Evolutionary conservation across 306 rosid genomes (phyloP), one percentile per base, ranked within the genome.

Genomic region (Vigna unguiculata): DNA sequence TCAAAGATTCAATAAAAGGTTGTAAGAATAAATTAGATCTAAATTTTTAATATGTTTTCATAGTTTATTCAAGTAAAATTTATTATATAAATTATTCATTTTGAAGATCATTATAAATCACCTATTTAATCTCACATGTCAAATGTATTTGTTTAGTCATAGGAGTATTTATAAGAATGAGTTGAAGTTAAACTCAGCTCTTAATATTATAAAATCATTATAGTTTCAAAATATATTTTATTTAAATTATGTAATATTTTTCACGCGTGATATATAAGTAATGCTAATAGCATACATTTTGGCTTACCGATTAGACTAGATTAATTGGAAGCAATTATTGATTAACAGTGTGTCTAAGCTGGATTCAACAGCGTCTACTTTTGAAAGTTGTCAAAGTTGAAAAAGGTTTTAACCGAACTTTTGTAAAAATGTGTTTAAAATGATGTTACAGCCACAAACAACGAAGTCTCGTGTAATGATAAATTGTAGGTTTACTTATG

Each of bases 381-480:
- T 64, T 6, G 20, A 76, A 64, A 72, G 43, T 68, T 73, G 48
- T 55, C 47, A 67, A 73, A 67, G 69, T 77, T 74, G 16, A 57
- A 80, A 15, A 28, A 28, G 36, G 11, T 68, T 69, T 79, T 28
- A 48, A 17, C 45, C 9, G 15, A 30, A n/a, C 72, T 55, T 75
- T 59, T 48, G 14, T 2, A 17, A 80, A 49, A 51, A 71, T 34
- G 53, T 2, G 12, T 52, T 65, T 48, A 48, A 41, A 48, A 16
- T 61, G 79, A 76, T 48, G 83, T 77, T 76, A 72, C 77, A 51
- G 25, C 68, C 75, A 65, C 84, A 71, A 57, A 57, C 55, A 24
- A 3, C 13, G 36, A 58, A 36, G 51, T 40, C 71, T 54, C 49
- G 22, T 16, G 38, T 43, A 19, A 28, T 41, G 36, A 66, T 78